Conservation (phyloP, 2,329 filamentous ascomycete species). For the Byssoonygena ceratinophila region DNA sequence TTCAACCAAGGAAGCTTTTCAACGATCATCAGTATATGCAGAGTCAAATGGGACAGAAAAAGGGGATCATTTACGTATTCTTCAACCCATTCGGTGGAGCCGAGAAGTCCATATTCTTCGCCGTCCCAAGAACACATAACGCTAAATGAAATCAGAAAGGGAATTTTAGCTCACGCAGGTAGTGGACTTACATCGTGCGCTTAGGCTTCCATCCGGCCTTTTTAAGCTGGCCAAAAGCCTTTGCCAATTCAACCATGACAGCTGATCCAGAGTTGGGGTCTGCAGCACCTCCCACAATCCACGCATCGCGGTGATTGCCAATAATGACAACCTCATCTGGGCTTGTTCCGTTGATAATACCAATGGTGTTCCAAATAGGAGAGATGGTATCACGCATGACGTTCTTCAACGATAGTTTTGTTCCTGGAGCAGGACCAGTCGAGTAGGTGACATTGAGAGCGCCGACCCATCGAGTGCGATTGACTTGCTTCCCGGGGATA, state of each 20-base stretch:
- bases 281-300: conserved; percentile 44
- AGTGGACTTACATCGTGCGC: conserved; percentile 35
- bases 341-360: conserved; percentile 24
- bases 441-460: conserved; percentile 27
- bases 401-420: conserved; percentile 22
- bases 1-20: conserved; percentile 36
- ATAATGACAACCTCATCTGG: conserved; percentile 39
- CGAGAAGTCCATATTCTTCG: conserved; percentile 32
- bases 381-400: conserved; percentile 20
- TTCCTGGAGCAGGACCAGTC: conserved; percentile 23
- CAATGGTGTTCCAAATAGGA: conserved; percentile 23
- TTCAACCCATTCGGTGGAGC: conserved; percentile 42
- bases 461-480: conserved; percentile 27
- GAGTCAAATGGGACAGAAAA: neutral
- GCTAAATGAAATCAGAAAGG: conserved; percentile 11
- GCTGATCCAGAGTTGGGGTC: conserved; percentile 45
- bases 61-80: conserved; percentile 27
- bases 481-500: conserved; percentile 23
- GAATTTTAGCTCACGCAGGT: neutral
- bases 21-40: conserved; percentile 1
- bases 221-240: conserved; percentile 40
- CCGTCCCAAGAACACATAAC: conserved; percentile 29
- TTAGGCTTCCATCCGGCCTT: conserved; percentile 43
- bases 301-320: conserved; percentile 46
- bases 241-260: conserved; percentile 42